These are phyloP conservation scores for sweet orange (Citrus sinensis) DNA, from an alignment of 345 rosid genomes.

Conservation along the genomic window DVS_A1.0 CM039164.1:25132501-25133000, in stretches of 20 bases:
- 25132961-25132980: background rate
- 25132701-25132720: conserved; percentile 38
- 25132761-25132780: conserved; percentile 60
- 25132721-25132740: conserved; percentile 50
- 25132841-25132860: conserved; percentile 49
- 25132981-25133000: conserved; percentile 5
- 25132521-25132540: conserved; percentile 69
- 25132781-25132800: conserved; percentile 51
- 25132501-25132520: conserved; percentile 51
- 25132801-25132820: conserved; percentile 68
- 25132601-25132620: conserved; percentile 69
- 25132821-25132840: conserved; percentile 72
- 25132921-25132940: conserved; percentile 4
- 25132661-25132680: conserved; percentile 65
- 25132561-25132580: conserved; percentile 58
- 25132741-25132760: conserved; percentile 70
- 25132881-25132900: conserved; percentile 21
- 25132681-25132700: conserved; percentile 53
- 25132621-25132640: conserved; percentile 55
- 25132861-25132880: conserved; percentile 33
- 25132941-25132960: conserved; percentile 7
- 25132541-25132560: conserved; percentile 62
- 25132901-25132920: conserved; percentile 13
- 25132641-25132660: conserved; percentile 56
- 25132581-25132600: conserved; percentile 38